Conservation (phyloP, 2,329 filamentous ascomycete species). For the Phaeoacremonium minimum region DNA sequence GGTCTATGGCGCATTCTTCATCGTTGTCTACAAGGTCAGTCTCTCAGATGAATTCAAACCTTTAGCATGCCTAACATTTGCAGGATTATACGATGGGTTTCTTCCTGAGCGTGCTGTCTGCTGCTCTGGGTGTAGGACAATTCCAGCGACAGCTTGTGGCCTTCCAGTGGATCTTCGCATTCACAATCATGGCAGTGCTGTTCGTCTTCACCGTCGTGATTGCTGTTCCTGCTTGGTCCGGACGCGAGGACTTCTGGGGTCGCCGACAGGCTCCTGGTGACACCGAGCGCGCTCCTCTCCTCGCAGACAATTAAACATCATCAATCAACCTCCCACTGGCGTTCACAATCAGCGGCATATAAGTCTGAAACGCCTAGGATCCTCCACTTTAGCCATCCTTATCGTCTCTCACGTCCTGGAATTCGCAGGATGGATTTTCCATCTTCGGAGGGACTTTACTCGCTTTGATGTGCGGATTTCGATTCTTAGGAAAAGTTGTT, state of each 20-base stretch:
- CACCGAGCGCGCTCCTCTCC: constrained; percentile 57
- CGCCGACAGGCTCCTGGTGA: constrained; percentile 36
- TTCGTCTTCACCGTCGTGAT: constrained; percentile 65
- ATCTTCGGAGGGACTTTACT: no score
- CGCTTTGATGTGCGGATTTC: no score
- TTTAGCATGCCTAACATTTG: constrained; percentile 1
- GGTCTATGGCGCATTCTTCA: constrained; percentile 72
- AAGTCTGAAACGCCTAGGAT: no score
- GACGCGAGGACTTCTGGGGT: constrained; percentile 49
- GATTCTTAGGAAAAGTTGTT: no score
- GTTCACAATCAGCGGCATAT: no score
- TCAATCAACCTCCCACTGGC: no score
- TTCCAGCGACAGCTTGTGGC: constrained; percentile 69
- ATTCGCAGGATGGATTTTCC: no score
- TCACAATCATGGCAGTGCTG: constrained; percentile 72
- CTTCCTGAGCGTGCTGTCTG: constrained; percentile 66
- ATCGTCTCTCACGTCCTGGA: no score
- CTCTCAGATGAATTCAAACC: constrained; percentile 1
- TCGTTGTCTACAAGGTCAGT: constrained; percentile 65
- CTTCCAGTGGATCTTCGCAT: constrained; percentile 91
- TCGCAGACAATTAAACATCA: constrained; percentile 46
- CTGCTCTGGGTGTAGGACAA: constrained; percentile 74
- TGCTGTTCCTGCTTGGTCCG: constrained; percentile 60
- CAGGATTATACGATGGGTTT: constrained; percentile 75
- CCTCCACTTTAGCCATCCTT: no score